A percentile compares a stretch with the other conserved stretches of the same genome.
These are phyloP conservation scores for Salix dunnii DNA, from an alignment of 345 rosid genomes.

Conservation along the genomic window DNA sequence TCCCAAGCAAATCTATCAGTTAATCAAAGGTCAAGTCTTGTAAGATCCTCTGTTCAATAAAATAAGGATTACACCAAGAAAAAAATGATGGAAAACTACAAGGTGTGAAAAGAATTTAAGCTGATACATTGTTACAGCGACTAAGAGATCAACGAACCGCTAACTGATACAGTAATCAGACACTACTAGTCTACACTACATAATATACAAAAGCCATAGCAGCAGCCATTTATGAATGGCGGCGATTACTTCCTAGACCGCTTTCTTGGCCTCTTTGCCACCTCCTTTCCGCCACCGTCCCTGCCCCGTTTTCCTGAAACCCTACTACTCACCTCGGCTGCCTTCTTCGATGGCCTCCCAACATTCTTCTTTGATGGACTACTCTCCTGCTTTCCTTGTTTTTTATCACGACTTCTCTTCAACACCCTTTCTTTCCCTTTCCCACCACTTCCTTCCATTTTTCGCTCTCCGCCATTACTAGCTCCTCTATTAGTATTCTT, in stretches of 20 bases:
- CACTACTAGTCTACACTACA: background rate
- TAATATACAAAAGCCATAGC: conserved; percentile 1
- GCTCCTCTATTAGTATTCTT: conserved; percentile 30
- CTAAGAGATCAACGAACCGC: background rate
- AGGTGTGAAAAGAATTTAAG: background rate
- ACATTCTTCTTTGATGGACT: conserved; percentile 34
- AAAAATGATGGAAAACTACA: background rate
- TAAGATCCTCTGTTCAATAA: background rate
- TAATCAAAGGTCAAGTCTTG: background rate
- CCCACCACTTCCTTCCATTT: conserved; percentile 23
- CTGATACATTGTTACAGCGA: conserved; percentile 5
- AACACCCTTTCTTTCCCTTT: conserved; percentile 42
- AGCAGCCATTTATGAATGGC: background rate
- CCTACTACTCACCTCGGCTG: conserved; percentile 13
- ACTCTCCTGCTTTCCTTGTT: conserved; percentile 28
- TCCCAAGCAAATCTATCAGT: background rate
- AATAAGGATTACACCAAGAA: background rate
- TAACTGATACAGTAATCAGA: background rate
- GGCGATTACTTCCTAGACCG: conserved; percentile 33
- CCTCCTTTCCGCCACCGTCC: conserved; percentile 34
- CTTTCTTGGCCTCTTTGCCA: conserved; percentile 48
- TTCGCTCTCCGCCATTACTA: conserved; percentile 20
- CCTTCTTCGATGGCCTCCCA: conserved; percentile 56
- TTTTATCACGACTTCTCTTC: conserved; percentile 32
- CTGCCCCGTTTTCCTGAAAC: conserved; percentile 51